Percentiles rank a stretch among this genome's conserved stretches.
phyloP scores from a whole-genome alignment of 345 rosid genomes.

The Brassica nigra region DNA sequence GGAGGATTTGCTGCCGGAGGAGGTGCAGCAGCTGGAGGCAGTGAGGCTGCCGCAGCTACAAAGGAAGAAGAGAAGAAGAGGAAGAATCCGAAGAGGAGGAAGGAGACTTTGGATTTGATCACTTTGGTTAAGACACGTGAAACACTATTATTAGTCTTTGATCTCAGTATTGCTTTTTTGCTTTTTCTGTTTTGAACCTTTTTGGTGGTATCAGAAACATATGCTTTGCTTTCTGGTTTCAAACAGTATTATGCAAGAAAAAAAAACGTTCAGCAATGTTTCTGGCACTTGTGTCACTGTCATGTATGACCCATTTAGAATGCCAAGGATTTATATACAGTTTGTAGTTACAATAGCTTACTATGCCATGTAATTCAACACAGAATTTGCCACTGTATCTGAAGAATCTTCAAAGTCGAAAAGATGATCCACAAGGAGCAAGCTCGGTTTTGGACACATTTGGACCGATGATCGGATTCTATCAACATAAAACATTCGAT shows the following conservation, averaged over 20 bases:
- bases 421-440: background rate
- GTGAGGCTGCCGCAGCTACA: constrained; percentile 50
- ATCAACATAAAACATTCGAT: background rate
- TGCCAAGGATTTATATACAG: background rate
- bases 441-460: background rate
- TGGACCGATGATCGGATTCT: background rate
- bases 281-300: too few relatives aligned
- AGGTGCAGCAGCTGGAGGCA: constrained; percentile 48
- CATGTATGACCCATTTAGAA: background rate
- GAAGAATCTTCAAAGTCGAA: background rate
- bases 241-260: background rate
- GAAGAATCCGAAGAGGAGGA: constrained; percentile 65
- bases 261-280: too few relatives aligned
- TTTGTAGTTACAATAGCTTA: background rate
- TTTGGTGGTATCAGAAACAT: constrained; percentile 17
- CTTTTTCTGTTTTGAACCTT: background rate
- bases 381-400: background rate
- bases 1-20: constrained; percentile 56
- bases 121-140: constrained; percentile 50
- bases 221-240: constrained; percentile 23
- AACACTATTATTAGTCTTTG: constrained; percentile 3
- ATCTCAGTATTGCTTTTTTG: background rate
- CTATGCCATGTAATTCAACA: background rate
- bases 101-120: constrained; percentile 71
- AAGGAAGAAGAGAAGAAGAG: constrained; percentile 61